Conservation (phyloP, 2,329 filamentous ascomycete species). For the Diaporthe sp. region DNA sequence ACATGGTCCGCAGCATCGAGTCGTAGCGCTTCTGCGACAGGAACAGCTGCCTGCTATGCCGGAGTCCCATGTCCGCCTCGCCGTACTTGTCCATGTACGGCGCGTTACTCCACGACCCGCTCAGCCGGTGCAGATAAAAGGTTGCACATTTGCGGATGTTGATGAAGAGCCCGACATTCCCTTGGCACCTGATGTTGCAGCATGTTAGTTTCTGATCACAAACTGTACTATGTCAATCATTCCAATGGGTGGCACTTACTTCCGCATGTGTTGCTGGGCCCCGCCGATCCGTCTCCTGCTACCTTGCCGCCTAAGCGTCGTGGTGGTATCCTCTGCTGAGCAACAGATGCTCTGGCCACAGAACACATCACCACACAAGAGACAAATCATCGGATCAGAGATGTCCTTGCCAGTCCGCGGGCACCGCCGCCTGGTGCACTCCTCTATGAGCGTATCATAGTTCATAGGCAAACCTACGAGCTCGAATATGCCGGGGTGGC, state of each 20-base stretch:
- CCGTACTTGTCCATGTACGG: slow-evolving; percentile 97
- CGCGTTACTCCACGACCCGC: slow-evolving; percentile 87
- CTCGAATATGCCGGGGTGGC: slow-evolving; percentile 94
- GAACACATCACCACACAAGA: slow-evolving; percentile 97
- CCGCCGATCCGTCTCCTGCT: slow-evolving; percentile 76
- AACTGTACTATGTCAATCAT: background rate
- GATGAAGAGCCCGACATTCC: slow-evolving; percentile 92
- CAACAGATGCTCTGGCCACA: slow-evolving; percentile 96
- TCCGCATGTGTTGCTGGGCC: slow-evolving; percentile 90
- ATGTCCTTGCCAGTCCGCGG: slow-evolving; percentile 93
- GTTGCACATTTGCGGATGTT: slow-evolving; percentile 97
- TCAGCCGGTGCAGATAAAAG: slow-evolving; percentile 85
- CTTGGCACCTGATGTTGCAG: slow-evolving; percentile 77
- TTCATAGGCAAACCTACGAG: slow-evolving; percentile 92
- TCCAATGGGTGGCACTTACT: slow-evolving; percentile 68
- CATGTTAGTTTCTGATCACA: slow-evolving; percentile 36
- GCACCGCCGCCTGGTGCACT: slow-evolving; percentile 86
- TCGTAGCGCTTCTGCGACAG: slow-evolving; percentile 96
- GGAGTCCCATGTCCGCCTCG: slow-evolving; percentile 92
- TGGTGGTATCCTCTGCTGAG: slow-evolving; percentile 71
- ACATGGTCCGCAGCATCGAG: slow-evolving; percentile 85
- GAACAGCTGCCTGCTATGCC: slow-evolving; percentile 89
- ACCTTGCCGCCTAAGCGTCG: slow-evolving; percentile 52
- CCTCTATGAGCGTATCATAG: slow-evolving; percentile 93
- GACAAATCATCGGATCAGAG: slow-evolving; percentile 89